A percentile compares a stretch with the other conserved stretches of the same genome.
phyloP scores from a whole-genome alignment of 257 asterid genomes.

The Apocynum venetum region DNA sequence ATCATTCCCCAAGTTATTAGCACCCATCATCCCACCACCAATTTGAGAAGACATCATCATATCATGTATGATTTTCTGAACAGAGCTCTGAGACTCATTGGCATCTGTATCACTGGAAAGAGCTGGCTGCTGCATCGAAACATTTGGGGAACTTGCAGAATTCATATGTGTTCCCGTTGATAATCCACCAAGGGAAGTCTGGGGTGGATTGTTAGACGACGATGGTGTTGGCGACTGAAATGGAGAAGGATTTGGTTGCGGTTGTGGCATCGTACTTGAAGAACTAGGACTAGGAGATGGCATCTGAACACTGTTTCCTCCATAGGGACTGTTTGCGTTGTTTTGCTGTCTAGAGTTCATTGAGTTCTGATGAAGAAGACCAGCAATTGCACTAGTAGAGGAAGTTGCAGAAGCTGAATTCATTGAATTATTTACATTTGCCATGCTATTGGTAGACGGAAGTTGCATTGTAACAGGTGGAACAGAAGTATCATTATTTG shows the following conservation, averaged over 20 bases:
- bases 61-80: slow-evolving; percentile 76
- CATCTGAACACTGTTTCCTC: slow-evolving; percentile 55
- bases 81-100: slow-evolving; percentile 83
- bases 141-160: slow-evolving; percentile 51
- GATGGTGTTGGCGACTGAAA: slow-evolving; percentile 74
- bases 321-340: slow-evolving; percentile 44
- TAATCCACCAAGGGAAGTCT: slow-evolving; percentile 40
- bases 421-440: slow-evolving; percentile 37
- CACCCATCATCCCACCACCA: slow-evolving; percentile 51
- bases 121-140: slow-evolving; percentile 62
- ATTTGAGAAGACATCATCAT: slow-evolving; percentile 85
- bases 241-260: slow-evolving; percentile 51
- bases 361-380: slow-evolving; percentile 71
- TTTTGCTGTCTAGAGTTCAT: slow-evolving; percentile 66
- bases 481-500: slow-evolving; percentile 46
- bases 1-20: slow-evolving; percentile 46
- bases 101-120: slow-evolving; percentile 60
- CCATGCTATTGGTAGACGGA: slow-evolving; percentile 45
- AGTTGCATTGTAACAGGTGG: slow-evolving; percentile 47
- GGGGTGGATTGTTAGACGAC: slow-evolving; percentile 58
- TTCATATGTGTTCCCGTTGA: slow-evolving; percentile 42
- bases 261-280: slow-evolving; percentile 49
- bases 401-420: slow-evolving; percentile 45
- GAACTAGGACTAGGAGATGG: slow-evolving; percentile 73
- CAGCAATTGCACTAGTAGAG: slow-evolving; percentile 40